phyloP scores from a whole-genome alignment of 164 flowering plant genomes.

The Sextonia rubra region DNA sequence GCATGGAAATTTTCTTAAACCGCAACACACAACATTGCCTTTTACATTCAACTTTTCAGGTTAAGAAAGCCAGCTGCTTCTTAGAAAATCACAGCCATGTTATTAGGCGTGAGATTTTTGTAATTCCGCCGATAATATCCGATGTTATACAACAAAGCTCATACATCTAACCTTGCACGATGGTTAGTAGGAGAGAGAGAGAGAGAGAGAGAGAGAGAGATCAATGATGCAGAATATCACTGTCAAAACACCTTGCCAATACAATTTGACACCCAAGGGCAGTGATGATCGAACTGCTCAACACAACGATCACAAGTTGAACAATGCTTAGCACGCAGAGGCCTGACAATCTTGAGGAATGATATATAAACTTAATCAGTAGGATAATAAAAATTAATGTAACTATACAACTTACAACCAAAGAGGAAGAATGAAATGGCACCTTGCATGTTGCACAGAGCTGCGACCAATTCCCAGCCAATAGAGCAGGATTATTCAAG shows the following conservation, averaged over 20 bases:
- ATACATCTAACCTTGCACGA: too few relatives aligned
- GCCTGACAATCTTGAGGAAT: conserved; percentile 72
- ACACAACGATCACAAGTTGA: conserved; percentile 96
- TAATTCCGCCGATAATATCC: background rate
- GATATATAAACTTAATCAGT: conserved; percentile 5
- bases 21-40: too few relatives aligned
- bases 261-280: conserved; percentile 99
- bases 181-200: too few relatives aligned
- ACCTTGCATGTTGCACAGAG: conserved; percentile 99
- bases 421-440: background rate
- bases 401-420: background rate
- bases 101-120: background rate
- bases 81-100: background rate
- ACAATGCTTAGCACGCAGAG: conserved; percentile 96
- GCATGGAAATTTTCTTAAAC: too few relatives aligned
- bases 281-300: conserved; percentile 98
- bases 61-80: too few relatives aligned
- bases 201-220: too few relatives aligned
- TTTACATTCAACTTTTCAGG: too few relatives aligned
- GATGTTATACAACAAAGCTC: background rate
- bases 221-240: background rate
- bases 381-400: background rate
- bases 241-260: conserved; percentile 73
- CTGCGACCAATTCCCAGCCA: conserved; percentile 97
- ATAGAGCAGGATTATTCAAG: conserved; percentile 70